Percentiles rank a stretch among this genome's conserved stretches.
These are phyloP conservation scores for Cutaneotrichosporon arboriforme DNA, from an alignment of 1,284 basidiomycete genomes.

Conservation along the genomic window DNA sequence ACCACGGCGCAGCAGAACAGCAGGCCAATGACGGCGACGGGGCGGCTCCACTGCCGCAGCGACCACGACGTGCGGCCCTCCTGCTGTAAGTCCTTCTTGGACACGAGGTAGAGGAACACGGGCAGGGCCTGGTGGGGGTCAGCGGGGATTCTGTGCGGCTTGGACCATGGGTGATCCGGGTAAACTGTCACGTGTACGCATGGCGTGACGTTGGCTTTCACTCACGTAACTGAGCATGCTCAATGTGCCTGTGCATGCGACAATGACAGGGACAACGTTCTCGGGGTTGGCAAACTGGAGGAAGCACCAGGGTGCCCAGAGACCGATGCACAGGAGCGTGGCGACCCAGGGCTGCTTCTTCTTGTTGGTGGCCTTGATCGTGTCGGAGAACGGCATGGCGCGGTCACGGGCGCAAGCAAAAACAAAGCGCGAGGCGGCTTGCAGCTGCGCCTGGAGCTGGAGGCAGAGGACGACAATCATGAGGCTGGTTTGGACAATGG, in stretches of 20 bases:
- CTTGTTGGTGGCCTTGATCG: conserved; percentile 35
- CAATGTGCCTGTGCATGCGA: conserved; percentile 33
- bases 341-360: conserved; percentile 39
- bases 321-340: conserved; percentile 33
- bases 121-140: conserved; percentile 26
- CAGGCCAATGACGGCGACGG: conserved; percentile 31
- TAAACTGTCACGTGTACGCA: neutral
- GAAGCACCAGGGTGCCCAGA: conserved; percentile 33
- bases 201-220: neutral
- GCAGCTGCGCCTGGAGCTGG: conserved; percentile 44
- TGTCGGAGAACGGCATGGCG: conserved; percentile 42
- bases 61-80: conserved; percentile 46
- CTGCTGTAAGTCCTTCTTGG: conserved; percentile 34
- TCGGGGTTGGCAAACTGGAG: conserved; percentile 22
- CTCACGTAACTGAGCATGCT: conserved; percentile 43
- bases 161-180: too few species aligned
- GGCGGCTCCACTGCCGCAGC: conserved; percentile 35
- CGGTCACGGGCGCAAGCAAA: conserved; percentile 46
- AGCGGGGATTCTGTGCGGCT: neutral
- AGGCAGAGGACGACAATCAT: conserved; percentile 34
- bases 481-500: conserved; percentile 32
- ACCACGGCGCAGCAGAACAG: conserved; percentile 32
- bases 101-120: conserved; percentile 39
- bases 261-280: conserved; percentile 35
- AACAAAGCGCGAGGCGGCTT: conserved; percentile 45